These are phyloP conservation scores for Vaccinium macrocarpon DNA, from an alignment of 148 eudicot genomes.

Conservation along the genomic window DNA sequence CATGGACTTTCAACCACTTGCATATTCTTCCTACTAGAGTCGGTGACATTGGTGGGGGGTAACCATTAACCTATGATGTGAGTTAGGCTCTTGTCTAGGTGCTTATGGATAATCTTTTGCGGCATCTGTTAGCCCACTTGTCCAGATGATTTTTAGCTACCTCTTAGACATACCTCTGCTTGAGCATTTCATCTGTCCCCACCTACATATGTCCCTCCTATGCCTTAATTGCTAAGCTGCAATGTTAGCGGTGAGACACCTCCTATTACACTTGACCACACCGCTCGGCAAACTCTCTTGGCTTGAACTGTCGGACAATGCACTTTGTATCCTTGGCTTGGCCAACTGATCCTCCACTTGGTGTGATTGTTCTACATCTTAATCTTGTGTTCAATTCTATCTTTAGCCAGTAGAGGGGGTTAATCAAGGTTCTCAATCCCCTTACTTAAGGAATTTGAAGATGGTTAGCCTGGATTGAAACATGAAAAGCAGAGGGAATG, in stretches of 20 bases:
- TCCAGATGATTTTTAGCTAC: background rate
- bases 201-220: background rate
- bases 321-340: background rate
- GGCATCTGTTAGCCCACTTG: background rate
- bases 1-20: too few relatives aligned
- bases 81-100: background rate
- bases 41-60: background rate
- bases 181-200: background rate
- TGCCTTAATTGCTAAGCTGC: background rate
- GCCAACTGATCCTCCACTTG: background rate
- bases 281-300: background rate
- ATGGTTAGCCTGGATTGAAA: background rate
- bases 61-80: background rate
- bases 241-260: background rate
- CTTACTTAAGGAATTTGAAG: background rate
- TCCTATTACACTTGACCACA: background rate
- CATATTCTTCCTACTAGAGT: background rate
- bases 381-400: background rate
- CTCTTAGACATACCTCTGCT: background rate
- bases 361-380: background rate
- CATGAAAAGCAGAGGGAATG: background rate
- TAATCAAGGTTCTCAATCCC: background rate
- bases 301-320: background rate
- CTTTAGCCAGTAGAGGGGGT: background rate
- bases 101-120: background rate